These are phyloP conservation scores for Magnolia changhungtana DNA, from an alignment of 164 flowering plant genomes.

Conservation along the genomic window DNA sequence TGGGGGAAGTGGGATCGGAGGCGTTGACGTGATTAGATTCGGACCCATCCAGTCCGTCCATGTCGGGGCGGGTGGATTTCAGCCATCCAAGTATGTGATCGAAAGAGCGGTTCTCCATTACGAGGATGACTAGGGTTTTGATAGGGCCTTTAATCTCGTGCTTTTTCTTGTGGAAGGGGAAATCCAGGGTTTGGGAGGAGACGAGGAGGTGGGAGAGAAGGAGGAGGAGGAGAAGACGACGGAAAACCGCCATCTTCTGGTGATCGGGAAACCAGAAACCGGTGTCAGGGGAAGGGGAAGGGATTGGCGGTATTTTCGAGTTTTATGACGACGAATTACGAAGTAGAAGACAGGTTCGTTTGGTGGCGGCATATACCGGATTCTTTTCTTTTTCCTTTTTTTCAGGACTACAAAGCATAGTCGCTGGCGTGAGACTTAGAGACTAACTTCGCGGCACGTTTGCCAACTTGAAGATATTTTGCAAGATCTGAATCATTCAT, in stretches of 20 bases:
- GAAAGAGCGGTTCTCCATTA: conserved; percentile 50
- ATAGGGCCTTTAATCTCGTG: conserved; percentile 33
- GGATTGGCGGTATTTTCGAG: no score
- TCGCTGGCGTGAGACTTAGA: no score
- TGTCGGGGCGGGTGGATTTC: conserved; percentile 30
- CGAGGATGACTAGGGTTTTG: conserved; percentile 41
- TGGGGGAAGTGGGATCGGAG: conserved; percentile 25
- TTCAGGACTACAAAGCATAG: no score
- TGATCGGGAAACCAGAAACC: background rate
- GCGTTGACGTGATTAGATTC: conserved; percentile 30
- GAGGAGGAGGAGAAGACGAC: conserved; percentile 4
- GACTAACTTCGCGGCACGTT: no score
- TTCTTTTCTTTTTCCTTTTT: no score
- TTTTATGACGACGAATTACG: no score
- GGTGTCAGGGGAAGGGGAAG: background rate
- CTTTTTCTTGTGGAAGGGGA: conserved; percentile 6
- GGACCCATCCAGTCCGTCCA: conserved; percentile 37
- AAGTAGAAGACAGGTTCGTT: no score
- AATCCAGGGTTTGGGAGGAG: conserved; percentile 11
- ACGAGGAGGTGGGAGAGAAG: conserved; percentile 7
- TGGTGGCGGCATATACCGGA: no score
- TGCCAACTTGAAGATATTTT: no score
- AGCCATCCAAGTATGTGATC: conserved; percentile 50
- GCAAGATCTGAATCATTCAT: no score
- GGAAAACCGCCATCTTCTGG: background rate